Conservation (phyloP, 2,329 filamentous ascomycete species). For the Colletotrichum falcatum region DNA sequence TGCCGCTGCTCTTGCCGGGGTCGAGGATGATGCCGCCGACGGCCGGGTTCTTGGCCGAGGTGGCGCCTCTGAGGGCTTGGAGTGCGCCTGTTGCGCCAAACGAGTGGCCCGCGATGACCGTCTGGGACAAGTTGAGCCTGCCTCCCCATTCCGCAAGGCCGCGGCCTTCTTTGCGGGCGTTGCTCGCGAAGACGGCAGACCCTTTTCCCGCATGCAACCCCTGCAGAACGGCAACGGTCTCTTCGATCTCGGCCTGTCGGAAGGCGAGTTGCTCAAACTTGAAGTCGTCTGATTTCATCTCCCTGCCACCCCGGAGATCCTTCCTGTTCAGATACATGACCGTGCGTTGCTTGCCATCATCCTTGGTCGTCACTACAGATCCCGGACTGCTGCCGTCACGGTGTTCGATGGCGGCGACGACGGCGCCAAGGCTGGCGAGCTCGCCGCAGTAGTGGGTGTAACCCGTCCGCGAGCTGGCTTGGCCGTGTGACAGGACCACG, state of each 20-base stretch:
- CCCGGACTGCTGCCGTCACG: constrained; percentile 65
- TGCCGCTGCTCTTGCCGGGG: constrained; percentile 73
- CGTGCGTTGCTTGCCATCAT: constrained; percentile 1
- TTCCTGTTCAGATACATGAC: constrained; percentile 30
- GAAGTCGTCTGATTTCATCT: constrained; percentile 52
- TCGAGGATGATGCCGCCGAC: constrained; percentile 72
- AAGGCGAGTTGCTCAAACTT: constrained; percentile 62
- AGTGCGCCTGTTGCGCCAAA: constrained; percentile 75
- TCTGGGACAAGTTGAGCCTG: constrained; percentile 65
- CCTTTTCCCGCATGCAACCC: constrained; percentile 51
- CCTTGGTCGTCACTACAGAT: constrained; percentile 49
- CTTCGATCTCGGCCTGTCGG: constrained; percentile 63
- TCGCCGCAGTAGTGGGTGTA: constrained; percentile 65
- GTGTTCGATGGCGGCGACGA: constrained; percentile 64
- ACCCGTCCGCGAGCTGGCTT: constrained; percentile 62
- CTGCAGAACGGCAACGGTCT: constrained; percentile 55
- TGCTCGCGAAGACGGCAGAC: constrained; percentile 57
- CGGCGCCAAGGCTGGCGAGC: constrained; percentile 60
- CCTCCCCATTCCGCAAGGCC: constrained; percentile 62
- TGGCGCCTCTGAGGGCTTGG: constrained; percentile 61
- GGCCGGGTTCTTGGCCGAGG: constrained; percentile 61
- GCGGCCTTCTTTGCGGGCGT: constrained; percentile 57
- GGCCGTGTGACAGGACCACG: constrained; percentile 65
- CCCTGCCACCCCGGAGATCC: constrained; percentile 11
- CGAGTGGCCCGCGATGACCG: constrained; percentile 72